Evolutionary conservation across 495 filamentous ascomycete genomes (phyloP), one percentile per base, ranked within the genome.

Genomic region (Cercophora scortea): DNA sequence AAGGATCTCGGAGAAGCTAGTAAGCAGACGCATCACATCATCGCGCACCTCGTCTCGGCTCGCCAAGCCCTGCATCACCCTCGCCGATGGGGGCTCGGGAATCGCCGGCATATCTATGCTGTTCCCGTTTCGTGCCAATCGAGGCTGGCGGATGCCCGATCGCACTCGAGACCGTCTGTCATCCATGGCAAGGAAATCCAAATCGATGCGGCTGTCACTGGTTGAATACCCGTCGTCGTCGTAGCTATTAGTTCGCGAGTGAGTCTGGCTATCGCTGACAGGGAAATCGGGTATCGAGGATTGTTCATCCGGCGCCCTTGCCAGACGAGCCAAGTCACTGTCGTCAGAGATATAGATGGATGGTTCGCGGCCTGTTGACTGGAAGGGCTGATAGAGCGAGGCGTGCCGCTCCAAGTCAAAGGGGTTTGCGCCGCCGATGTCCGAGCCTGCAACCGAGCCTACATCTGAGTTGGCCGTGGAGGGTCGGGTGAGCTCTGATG

Each of bases 391-490:
- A 49, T 78, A 79, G 2, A 78, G 60, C 32, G 77, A 78, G 0
- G 74, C 68, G 54, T 79, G 78, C 11, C 75, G 72, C 58, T 80
- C 76, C 10, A 79, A 64, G 38, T 79, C 73, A 51, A 81, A 81
- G 3, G 78, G 78, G 52, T 77, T 77, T 7, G 66, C 68, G 11
- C 64, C 61, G 36, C 72, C 73, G 8, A 73, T 65, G 34, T 78
- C 74, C 0, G 73, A 76, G 19, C 74, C 73, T 7, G 68, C 58
- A 39, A 75, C 61, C 4, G 68, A 74, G 4, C 55, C 73, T 11
- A 66, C 74, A 54, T 79, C 77, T 17, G 74, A 80, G 58, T 79
- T 73, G 9, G 77, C 78, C 2, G 77, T 80, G 13, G 76, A 81
- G 1, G 75, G 77, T 5, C 75, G 65, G 13, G 63, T 66, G 13